phyloP scores from a whole-genome alignment of 1,139 yeast genomes.

The Hansenula sp. region DNA sequence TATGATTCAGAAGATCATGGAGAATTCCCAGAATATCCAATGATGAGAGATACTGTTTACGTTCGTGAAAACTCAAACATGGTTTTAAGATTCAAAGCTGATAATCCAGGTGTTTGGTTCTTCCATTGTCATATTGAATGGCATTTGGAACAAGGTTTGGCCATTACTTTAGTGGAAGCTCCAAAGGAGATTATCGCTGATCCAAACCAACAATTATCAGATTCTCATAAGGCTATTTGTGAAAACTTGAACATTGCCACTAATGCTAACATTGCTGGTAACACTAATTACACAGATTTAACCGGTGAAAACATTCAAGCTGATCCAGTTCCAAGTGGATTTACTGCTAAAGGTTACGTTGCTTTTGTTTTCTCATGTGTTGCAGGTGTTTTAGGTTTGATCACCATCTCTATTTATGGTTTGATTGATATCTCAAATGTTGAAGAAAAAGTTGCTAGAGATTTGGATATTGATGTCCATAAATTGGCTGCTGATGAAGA shows the following conservation, averaged over 20 bases:
- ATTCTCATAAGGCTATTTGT: constrained; percentile 61
- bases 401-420: constrained; percentile 77
- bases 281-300: constrained; percentile 61
- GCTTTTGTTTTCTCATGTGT: constrained; percentile 80
- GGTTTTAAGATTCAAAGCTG: constrained; percentile 67
- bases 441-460: constrained; percentile 49
- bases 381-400: constrained; percentile 77
- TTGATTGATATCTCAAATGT: constrained; percentile 65
- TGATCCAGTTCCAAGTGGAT: constrained; percentile 70
- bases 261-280: constrained; percentile 87
- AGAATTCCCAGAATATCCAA: constrained; percentile 60
- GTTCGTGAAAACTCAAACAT: constrained; percentile 69
- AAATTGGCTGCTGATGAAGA: constrained; percentile 27
- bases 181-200: constrained; percentile 58
- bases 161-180: constrained; percentile 70
- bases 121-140: constrained; percentile 96
- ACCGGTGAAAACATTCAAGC: constrained; percentile 69
- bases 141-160: constrained; percentile 89
- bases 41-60: constrained; percentile 66
- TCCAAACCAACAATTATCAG: constrained; percentile 43
- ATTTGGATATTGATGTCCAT: constrained; percentile 41
- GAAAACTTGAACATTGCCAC: constrained; percentile 41
- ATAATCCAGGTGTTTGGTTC: constrained; percentile 89
- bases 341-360: constrained; percentile 85
- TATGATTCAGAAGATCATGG: constrained; percentile 48